Conservation (phyloP, 2,329 filamentous ascomycete species). For the Diaporthe sp. region DNA sequence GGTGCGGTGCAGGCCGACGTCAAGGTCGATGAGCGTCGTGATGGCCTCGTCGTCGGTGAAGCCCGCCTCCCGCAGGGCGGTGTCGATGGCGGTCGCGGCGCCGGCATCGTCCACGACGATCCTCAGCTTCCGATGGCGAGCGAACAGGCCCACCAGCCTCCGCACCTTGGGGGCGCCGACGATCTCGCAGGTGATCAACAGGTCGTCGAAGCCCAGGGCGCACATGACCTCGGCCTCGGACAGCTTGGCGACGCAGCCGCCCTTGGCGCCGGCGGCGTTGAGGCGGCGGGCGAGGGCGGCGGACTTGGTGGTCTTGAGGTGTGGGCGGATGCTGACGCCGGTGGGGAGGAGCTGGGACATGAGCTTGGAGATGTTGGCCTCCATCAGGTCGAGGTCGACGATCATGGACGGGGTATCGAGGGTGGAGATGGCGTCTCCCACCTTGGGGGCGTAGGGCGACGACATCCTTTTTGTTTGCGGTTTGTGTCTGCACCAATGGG, state of each 20-base stretch:
- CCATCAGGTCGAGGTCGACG: constrained; percentile 65
- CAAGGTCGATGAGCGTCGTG: constrained; percentile 59
- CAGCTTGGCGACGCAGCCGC: constrained; percentile 65
- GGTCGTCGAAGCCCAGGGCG: constrained; percentile 58
- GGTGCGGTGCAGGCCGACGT: constrained; percentile 64
- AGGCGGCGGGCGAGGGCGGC: constrained; percentile 58
- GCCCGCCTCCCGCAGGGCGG: constrained; percentile 52
- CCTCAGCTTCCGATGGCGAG: constrained; percentile 52
- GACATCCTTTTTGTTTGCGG: constrained; percentile 23
- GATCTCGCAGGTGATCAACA: constrained; percentile 65
- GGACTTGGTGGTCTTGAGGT: constrained; percentile 67
- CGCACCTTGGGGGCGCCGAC: constrained; percentile 59
- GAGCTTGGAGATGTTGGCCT: constrained; percentile 62
- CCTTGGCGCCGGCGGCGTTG: constrained; percentile 59
- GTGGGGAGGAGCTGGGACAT: constrained; percentile 59
- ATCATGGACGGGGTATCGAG: constrained; percentile 70
- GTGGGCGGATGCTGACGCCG: constrained; percentile 59
- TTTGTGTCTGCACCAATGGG: neutral
- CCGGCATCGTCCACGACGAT: constrained; percentile 62
- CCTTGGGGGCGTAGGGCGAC: constrained; percentile 53
- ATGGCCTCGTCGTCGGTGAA: constrained; percentile 51
- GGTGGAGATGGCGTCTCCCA: constrained; percentile 55
- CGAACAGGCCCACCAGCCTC: constrained; percentile 58
- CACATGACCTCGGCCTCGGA: constrained; percentile 59
- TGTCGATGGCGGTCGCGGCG: constrained; percentile 59